Evolutionary conservation across 139 green algal species (phyloP), one percentile per base, ranked within the genome.

Genomic region (Chlamydomonas sp.): DNA sequence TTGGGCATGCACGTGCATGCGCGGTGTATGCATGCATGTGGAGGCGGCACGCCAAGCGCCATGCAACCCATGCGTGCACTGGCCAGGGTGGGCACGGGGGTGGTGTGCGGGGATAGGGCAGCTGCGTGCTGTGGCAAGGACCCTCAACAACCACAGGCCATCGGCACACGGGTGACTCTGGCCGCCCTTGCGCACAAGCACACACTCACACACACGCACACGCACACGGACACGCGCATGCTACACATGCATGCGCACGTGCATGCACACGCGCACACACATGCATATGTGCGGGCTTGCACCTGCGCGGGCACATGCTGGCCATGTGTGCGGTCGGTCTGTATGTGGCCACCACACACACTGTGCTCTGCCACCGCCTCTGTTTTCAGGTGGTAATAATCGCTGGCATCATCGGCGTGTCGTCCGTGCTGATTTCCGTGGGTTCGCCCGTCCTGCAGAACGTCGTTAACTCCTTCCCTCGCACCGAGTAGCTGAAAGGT

Each of bases 331-430:
- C 29, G 34, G 36, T 26, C 3, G 10, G 3, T 20, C 22, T 39
- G n/a, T 48, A 3, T 38, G 13, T 34, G 10, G 28, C 28, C 30
- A 10, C 48, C 10, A 10, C 43, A 50, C 16, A 16, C 43, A 50
- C 43, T 16, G 10, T 10, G 43, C 43, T 50, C 10, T 50, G 43
- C 43, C 10, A n/a, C 43, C 16, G 43, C 43, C 10, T 16, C 43
- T 50, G 43, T 67, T 3, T 70, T n/a, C 63, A 70, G 63, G 59
- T 70, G 63, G 28, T 54, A 5, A 39, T 70, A 2, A 29, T 58
- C 2, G 35, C 63, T 28, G 63, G 37, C 24, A 54, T 54, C 10
- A 26, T 58, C 20, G 37, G 35, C 5, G 63, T 70, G 4, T 30
- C 36, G 26, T 5, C 24, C 6, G n/a, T 54, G 3, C 63, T 70